Conservation (phyloP, 257 asterid genomes). For the Mentha longifolia region DNA sequence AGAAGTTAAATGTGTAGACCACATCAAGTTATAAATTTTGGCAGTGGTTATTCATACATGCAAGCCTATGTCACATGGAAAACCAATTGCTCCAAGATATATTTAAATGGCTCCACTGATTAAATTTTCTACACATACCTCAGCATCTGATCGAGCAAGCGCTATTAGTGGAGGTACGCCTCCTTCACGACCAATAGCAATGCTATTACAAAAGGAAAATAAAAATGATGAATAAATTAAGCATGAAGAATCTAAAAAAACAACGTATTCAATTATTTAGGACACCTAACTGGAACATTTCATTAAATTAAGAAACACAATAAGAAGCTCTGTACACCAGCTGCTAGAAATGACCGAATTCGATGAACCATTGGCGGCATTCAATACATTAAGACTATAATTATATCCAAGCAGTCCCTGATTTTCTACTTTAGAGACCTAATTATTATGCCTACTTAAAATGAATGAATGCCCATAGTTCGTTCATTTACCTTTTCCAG, state of each 20-base stretch:
- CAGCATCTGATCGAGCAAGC: slow-evolving; percentile 69
- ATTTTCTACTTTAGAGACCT: neutral
- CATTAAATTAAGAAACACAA: neutral
- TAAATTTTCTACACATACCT: slow-evolving; percentile 48
- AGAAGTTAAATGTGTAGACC: slow-evolving; percentile 2
- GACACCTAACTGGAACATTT: neutral
- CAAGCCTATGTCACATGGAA: slow-evolving; percentile 7
- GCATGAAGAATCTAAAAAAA: slow-evolving; percentile 9
- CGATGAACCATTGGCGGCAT: neutral
- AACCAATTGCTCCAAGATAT: neutral
- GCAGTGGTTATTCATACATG: neutral
- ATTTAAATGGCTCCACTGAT: neutral
- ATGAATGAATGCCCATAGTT: neutral
- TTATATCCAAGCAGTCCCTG: neutral
- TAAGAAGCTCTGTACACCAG: neutral
- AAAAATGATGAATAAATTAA: slow-evolving; percentile 1
- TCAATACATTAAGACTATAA: neutral
- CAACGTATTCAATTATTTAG: neutral
- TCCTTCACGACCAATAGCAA: slow-evolving; percentile 91
- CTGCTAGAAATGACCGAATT: neutral
- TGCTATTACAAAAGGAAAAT: slow-evolving; percentile 47
- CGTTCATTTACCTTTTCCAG: slow-evolving; percentile 11
- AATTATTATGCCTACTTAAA: neutral
- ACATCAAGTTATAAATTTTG: slow-evolving; percentile 6
- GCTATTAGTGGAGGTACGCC: slow-evolving; percentile 85